Evolutionary conservation across 768 basidiomycete genomes (phyloP).

Genomic region (Pleurotus giganteus): DNA sequence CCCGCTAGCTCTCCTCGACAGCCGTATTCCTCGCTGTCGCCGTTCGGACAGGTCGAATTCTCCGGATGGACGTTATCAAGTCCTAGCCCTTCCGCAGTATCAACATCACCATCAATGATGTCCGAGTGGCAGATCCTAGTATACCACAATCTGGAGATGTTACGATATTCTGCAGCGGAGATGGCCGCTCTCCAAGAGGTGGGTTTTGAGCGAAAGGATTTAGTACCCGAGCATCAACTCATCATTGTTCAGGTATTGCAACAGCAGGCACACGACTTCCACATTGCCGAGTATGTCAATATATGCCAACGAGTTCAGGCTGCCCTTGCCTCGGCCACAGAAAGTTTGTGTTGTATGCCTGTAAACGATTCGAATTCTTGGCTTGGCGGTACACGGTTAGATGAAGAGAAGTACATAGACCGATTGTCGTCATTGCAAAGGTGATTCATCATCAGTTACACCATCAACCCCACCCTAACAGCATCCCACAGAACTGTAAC

Average conservation of each 20-base stretch:
- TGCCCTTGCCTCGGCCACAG: slow-evolving; percentile 2
- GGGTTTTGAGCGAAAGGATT: neutral
- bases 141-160: slow-evolving; percentile 1
- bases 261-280: neutral
- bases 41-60: neutral
- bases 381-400: neutral
- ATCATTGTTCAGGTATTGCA: neutral
- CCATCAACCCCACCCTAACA: slow-evolving; percentile 1
- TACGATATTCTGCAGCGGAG: neutral
- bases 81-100: neutral
- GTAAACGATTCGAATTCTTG: slow-evolving; percentile 23
- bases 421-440: slow-evolving; percentile 32
- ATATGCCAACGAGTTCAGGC: slow-evolving; percentile 13
- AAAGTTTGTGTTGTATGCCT: neutral
- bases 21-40: neutral
- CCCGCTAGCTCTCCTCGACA: neutral
- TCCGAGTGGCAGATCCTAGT: neutral
- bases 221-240: neutral
- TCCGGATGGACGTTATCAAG: neutral
- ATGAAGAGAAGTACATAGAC: slow-evolving; percentile 27
- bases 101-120: neutral
- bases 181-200: slow-evolving; percentile 1
- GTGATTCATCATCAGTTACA: slow-evolving; percentile 19
- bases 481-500: slow-evolving; percentile 11
- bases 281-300: slow-evolving; percentile 4